Base-by-base conservation (phyloP, 768 basidiomycete genomes). In the Naganishia friedmannii region DNA sequence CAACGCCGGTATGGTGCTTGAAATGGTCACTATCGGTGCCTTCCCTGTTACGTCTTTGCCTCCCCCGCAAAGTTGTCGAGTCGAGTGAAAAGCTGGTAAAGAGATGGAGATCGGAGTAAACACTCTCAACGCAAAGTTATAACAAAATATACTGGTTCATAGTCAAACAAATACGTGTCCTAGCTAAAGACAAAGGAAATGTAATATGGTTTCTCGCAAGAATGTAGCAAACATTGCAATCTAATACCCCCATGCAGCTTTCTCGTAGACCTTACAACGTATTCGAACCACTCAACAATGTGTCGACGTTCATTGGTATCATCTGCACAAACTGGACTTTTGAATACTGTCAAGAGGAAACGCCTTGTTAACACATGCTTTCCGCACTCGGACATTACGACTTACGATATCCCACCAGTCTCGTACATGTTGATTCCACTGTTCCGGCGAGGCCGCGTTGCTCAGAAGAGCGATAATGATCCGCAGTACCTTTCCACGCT, bases 351-450 rank as follows among this genome's bases (percentile, higher is more conserved):
- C 12, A 4, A 6, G 54, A 15, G 28, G 23, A 37, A 7, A 63
- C 21, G 7, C 9, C 5, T 26, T 34, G 10, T 21, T 10, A 56
- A 1, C 23, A 21, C 8, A 26, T 12, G n/a, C 57, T 45, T 45
- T 13, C 23, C 2, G 12, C 42, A 2, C n/a, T 5, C 32, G 13
- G 13, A 46, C 12, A 17, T 26, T 4, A 5, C 31, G 23, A 73
- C 76, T 67, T 42, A 74, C 76, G 72, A 77, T 76, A 28, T 74
- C 72, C 76, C 76, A 77, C 76, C 76, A 77, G 46, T 77, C 75
- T 71, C 74, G 72, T 0, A 76, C 73, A 48, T 69, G 69, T 32
- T 72, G 70, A 45, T 70, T 72, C 58, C 73, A 70, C 19, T 68
- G 54, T 39, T 73, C 73, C 12, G 72, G 67, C n/a, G 46, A 23